Conservation (phyloP, 257 asterid genomes). For the Apocynum venetum region DNA sequence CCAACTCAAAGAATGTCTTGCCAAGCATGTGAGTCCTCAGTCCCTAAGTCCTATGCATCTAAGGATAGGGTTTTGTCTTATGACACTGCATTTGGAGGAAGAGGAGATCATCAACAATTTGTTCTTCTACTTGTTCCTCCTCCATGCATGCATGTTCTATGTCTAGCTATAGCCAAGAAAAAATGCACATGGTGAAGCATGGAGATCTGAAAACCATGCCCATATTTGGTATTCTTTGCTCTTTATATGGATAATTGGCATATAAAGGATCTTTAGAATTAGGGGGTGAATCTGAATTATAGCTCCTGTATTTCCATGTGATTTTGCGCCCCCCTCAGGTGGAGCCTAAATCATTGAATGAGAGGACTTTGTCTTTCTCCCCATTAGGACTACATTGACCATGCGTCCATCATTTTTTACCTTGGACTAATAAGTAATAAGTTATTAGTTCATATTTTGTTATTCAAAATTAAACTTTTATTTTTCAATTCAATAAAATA, state of each 20-base stretch:
- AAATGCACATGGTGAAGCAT: slow-evolving; percentile 8
- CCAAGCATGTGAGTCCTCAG: neutral
- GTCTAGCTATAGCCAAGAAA: neutral
- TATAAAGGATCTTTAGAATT: neutral
- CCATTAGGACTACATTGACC: neutral
- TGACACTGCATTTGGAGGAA: neutral
- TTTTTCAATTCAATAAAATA: too few relatives aligned
- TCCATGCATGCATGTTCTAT: neutral
- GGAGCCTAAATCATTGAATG: neutral
- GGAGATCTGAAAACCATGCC: neutral
- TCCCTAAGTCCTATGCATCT: neutral
- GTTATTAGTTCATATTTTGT: too few relatives aligned
- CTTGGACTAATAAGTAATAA: neutral
- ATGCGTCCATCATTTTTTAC: neutral
- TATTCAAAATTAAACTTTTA: too few relatives aligned
- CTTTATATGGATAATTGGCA: neutral
- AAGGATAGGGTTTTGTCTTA: slow-evolving; percentile 7
- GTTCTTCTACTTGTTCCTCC: neutral
- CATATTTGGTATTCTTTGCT: neutral
- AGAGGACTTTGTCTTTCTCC: neutral
- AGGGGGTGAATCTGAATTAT: neutral
- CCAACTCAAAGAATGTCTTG: slow-evolving; percentile 1
- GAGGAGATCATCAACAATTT: neutral
- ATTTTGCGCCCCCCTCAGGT: slow-evolving; percentile 1
- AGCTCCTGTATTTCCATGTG: neutral